Base-by-base conservation (phyloP, 345 rosid species). In the Ailanthus altissimus region DNA sequence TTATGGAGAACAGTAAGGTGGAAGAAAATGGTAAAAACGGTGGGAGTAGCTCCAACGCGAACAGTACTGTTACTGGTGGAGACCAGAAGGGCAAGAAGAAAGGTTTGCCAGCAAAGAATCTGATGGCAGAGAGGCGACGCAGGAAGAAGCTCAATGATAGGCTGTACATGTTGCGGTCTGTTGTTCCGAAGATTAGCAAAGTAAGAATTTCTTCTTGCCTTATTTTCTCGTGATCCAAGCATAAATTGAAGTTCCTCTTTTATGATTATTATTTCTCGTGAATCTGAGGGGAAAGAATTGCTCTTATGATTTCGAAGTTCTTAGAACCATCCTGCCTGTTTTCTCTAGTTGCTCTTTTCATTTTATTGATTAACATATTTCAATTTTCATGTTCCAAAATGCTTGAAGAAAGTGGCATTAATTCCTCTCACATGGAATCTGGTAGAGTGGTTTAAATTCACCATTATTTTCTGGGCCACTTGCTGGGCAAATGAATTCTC, bases 71-170 rank as follows among this genome's bases (percentile, higher is more conserved):
- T 15, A 83, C 85, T 10, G 79, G 81, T 54, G 88, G 86, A 36
- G 90, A 85, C 77, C 86, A 76, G 64, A 87, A 85, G 73, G 89
- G 90, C 64, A 86, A 85, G 84, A 87, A 77, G 82, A 87, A 85
- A 65, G 92, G 90, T 16, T 83, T 89, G 69, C 92, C 92, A n/a
- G 92, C 92, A 3, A 89, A 89, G 82, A 89, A 89, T 80, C 83
- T 89, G 83, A 89, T 89, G 92, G 92, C 90, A 1, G 92, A 89
- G 84, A 85, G 92, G 85, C 82, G 92, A 58, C 92, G 92, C 72
- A 78, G 90, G 73, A 89, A 89, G 87, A 88, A 88, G 81, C 89
- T 85, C 73, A 89, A 89, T 81, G 90, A 89, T 81, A 84, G 90
- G 84, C 81, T 89, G 16, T 88, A 86, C 81, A 85, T 86, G 91